These are phyloP conservation scores for Dissophora ornata DNA, from an alignment of 192 early-diverging fungal species.

Conservation along the genomic window DNA sequence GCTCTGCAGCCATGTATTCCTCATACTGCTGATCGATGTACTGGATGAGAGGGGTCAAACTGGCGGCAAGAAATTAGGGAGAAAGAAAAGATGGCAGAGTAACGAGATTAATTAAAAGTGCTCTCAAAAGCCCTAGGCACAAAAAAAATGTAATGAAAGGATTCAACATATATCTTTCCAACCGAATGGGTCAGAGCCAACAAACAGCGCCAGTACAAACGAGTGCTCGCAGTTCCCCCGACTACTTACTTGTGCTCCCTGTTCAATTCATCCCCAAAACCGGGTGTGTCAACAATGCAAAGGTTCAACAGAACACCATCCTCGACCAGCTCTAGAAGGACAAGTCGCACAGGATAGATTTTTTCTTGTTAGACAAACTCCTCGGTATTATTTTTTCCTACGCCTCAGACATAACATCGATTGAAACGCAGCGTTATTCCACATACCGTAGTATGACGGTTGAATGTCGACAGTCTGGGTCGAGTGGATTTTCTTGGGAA, in stretches of 20 bases:
- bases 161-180: background rate
- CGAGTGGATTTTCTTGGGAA: slow-evolving; percentile 58
- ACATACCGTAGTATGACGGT: slow-evolving; percentile 79
- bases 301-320: slow-evolving; percentile 88
- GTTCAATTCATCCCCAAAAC: slow-evolving; percentile 88
- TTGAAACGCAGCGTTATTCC: background rate
- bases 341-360: too few relatives aligned
- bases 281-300: slow-evolving; percentile 90
- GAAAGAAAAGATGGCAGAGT: background rate
- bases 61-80: slow-evolving; percentile 17
- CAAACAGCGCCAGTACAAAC: background rate
- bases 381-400: too few relatives aligned
- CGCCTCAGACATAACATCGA: too few relatives aligned
- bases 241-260: slow-evolving; percentile 78
- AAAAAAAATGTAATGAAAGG: too few relatives aligned
- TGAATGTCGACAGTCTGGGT: slow-evolving; percentile 91
- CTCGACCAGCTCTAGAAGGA: slow-evolving; percentile 90
- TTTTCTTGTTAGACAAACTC: too few relatives aligned
- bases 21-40: slow-evolving; percentile 97
- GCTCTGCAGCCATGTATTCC: slow-evolving; percentile 86
- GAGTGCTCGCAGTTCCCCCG: background rate
- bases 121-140: background rate
- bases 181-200: too few relatives aligned
- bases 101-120: slow-evolving; percentile 1
- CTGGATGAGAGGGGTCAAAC: slow-evolving; percentile 91